Base-by-base conservation (phyloP, 129 eudicot genomes). In the Flaveria ramosissima region DNA sequence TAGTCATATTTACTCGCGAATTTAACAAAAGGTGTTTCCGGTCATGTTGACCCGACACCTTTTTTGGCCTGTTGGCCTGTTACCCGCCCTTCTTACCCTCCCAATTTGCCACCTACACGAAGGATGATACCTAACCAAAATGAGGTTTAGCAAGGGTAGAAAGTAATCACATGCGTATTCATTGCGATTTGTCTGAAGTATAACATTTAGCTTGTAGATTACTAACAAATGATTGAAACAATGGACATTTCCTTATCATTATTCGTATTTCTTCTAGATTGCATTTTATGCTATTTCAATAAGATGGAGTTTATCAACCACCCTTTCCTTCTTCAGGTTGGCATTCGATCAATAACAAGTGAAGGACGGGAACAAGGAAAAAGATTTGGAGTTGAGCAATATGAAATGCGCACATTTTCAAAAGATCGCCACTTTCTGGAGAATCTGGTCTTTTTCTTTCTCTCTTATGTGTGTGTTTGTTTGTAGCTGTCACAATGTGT, bases 311-410 rank as follows among this genome's bases (percentile, higher is more conserved):
- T 64, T 48, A 66, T 66, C 15, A 30, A 50, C 20, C 51, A 11
- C 32, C 36, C 71, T 23, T 72, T 52, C 15, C 23, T n/a, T 57
- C 32, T 63, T 81, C 88, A 93, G 98, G 97, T 93, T 71, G 98
- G 98, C 53, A 81, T 93, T 72, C 75, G 98, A 80, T 93, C 98
- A 11, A 93, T 93, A 70, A 93, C 80, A 12, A 84, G 82, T 15
- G 98, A 93, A 87, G 98, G 98, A 41, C 96, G 98, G 30, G 98
- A 93, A 48, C 98, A 93, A 81, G 98, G 98, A 82, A 93, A 93
- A 83, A 86, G 86, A 81, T 93, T 90, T 75, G 98, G 98, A 1
- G 98, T 93, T 46, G 98, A 93, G 84, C 98, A 91, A 82, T 91
- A 85, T 76, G 98, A 91, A 87, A 93, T 93, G 98, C 84, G 98